Evolutionary conservation across 495 filamentous ascomycete species (phyloP).

Genomic region (Aspergillus sclerotiicarbonarius): DNA sequence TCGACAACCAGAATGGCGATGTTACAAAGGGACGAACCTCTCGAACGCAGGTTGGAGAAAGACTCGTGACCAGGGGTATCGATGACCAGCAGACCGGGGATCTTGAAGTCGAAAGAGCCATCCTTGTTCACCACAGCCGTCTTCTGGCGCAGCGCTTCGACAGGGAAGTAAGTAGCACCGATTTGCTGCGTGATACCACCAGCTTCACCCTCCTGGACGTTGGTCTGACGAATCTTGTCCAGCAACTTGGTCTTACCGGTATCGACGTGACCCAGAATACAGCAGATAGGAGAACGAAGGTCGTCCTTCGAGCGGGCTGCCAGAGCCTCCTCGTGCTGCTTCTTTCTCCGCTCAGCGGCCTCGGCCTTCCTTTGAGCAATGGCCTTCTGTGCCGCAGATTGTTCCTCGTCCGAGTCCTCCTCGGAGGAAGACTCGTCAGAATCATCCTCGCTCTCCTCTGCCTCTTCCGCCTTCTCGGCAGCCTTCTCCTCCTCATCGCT

Average conservation of each 20-base stretch:
- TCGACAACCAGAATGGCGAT: conserved; percentile 99
- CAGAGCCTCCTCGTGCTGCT: conserved; percentile 85
- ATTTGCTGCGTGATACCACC: conserved; percentile 99
- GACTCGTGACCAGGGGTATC: conserved; percentile 99
- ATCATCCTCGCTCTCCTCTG: conserved; percentile 29
- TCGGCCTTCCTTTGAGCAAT: conserved; percentile 78
- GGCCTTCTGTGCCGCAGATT: conserved; percentile 63
- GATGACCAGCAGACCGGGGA: conserved; percentile 94
- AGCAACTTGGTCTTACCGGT: conserved; percentile 99
- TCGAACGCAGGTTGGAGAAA: conserved; percentile 94
- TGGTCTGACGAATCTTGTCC: conserved; percentile 98
- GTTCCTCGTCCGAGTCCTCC: conserved; percentile 67
- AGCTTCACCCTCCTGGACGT: conserved; percentile 98
- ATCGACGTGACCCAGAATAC: conserved; percentile 99
- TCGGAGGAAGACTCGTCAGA: conserved; percentile 56
- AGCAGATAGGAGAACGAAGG: conserved; percentile 96
- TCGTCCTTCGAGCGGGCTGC: conserved; percentile 91
- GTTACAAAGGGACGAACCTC: conserved; percentile 97
- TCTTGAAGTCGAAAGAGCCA: conserved; percentile 91
- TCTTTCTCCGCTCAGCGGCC: conserved; percentile 83
- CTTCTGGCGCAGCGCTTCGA: conserved; percentile 88
- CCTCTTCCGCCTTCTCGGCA: conserved; percentile 31
- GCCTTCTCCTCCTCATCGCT: conserved; percentile 68
- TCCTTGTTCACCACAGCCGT: conserved; percentile 90
- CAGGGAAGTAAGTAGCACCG: conserved; percentile 98